These are phyloP conservation scores for Poa annua DNA, from an alignment of 176 grass and related monocot genomes.

Conservation along the genomic window DNA sequence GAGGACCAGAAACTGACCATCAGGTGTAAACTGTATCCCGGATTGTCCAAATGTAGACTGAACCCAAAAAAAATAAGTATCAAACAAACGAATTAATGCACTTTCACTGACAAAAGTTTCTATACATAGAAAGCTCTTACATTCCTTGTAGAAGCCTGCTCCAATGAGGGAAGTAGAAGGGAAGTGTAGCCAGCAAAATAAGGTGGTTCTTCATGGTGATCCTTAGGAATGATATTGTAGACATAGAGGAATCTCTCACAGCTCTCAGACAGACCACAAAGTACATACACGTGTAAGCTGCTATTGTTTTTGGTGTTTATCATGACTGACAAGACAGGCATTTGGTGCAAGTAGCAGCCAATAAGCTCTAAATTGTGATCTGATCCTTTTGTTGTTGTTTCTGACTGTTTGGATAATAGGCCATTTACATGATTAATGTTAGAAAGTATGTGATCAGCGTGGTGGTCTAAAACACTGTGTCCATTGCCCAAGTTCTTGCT, in stretches of 20 bases:
- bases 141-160: slow-evolving; percentile 52
- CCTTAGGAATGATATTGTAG: slow-evolving; percentile 50
- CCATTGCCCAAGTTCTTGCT: slow-evolving; percentile 27
- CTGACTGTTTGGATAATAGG: slow-evolving; percentile 22
- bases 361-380: slow-evolving; percentile 45
- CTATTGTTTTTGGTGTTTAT: slow-evolving; percentile 60
- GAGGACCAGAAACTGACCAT: slow-evolving; percentile 67
- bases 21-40: slow-evolving; percentile 75
- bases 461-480: slow-evolving; percentile 17
- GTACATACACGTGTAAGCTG: slow-evolving; percentile 66
- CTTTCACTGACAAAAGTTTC: slow-evolving; percentile 1
- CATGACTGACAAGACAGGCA: slow-evolving; percentile 69
- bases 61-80: slow-evolving; percentile 37
- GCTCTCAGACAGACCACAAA: slow-evolving; percentile 64
- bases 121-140: slow-evolving; percentile 54
- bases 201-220: slow-evolving; percentile 50
- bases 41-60: slow-evolving; percentile 67
- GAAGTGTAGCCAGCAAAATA: slow-evolving; percentile 74
- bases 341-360: slow-evolving; percentile 71
- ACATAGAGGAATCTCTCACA: slow-evolving; percentile 69
- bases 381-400: slow-evolving; percentile 44
- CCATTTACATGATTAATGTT: slow-evolving; percentile 26
- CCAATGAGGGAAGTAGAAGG: slow-evolving; percentile 61
- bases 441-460: slow-evolving; percentile 22
- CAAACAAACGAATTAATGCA: slow-evolving; percentile 15